A percentile compares a stretch with the other conserved stretches of the same genome.
Conservation (phyloP, 2,329 filamentous ascomycete genomes). For the Aspergillus sp. region DNA sequence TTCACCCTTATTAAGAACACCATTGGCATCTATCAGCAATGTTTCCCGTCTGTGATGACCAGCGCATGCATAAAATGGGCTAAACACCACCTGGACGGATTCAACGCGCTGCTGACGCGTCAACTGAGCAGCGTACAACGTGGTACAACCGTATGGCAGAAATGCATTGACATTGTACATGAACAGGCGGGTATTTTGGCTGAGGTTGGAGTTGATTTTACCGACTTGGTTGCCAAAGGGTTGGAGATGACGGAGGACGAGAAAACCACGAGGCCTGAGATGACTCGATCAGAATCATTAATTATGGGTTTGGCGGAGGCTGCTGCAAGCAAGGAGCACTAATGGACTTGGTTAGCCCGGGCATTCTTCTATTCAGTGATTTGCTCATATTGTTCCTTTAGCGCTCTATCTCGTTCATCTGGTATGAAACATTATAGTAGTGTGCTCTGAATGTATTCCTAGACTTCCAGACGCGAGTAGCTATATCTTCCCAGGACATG, state of each 20-base stretch:
- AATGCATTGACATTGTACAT: slow-evolving; percentile 79
- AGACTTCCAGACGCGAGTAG: not conserved
- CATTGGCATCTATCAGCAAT: slow-evolving; percentile 80
- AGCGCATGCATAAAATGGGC: slow-evolving; percentile 97
- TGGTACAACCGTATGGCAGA: slow-evolving; percentile 72
- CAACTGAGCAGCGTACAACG: slow-evolving; percentile 84
- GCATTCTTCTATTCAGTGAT: not conserved
- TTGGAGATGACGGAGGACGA: slow-evolving; percentile 31
- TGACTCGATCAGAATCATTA: slow-evolving; percentile 26
- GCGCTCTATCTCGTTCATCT: not conserved
- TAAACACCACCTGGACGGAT: slow-evolving; percentile 89
- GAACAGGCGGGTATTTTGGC: slow-evolving; percentile 76
- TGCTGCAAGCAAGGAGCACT: slow-evolving; percentile 7
- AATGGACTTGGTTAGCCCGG: not conserved
- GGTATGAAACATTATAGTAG: not conserved
- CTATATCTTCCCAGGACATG: not conserved
- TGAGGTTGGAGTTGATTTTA: slow-evolving; percentile 88
- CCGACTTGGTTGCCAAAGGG: slow-evolving; percentile 70
- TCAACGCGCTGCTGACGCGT: slow-evolving; percentile 77
- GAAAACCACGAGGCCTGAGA: slow-evolving; percentile 17
- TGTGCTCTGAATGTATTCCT: not conserved
- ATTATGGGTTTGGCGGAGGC: slow-evolving; percentile 22
- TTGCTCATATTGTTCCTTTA: not conserved
- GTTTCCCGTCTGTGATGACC: slow-evolving; percentile 83
- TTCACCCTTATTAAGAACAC: slow-evolving; percentile 95